Evolutionary conservation across 306 rosid genomes (phyloP), one percentile per base, ranked within the genome.

Genomic region (Mucuna pruriens): DNA sequence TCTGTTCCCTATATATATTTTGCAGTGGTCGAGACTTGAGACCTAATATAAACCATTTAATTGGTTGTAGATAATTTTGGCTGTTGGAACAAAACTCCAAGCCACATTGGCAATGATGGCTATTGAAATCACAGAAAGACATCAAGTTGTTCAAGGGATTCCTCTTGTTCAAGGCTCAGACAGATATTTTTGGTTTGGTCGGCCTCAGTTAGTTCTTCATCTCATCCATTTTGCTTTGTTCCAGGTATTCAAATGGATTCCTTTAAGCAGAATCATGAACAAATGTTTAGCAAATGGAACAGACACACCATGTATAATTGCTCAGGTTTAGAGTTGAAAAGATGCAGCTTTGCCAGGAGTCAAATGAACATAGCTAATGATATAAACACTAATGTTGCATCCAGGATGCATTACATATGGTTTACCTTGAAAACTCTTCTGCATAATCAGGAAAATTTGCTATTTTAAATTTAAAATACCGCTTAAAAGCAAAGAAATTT

Each of bases 91-190:
- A 23, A 80, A 93, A 80, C 99, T 95, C 68, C 99, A 95, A 88
- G 87, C 88, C 57, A 82, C 88, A 45, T 69, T 95, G 89, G 87
- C 98, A n/a, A 88, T 58, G 81, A 95, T 95, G 99, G 99, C 99
- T 61, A 87, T 95, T 22, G 98, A 93, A 85, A 77, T 95, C 81
- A 84, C 93, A 10, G 99, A 95, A 78, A 92, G 80, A 60, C 99
- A 95, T 71, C 97, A 98, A 48, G 97, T 95, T 69, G 92, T 95
- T 51, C 97, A 95, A 83, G 99, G 99, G 71, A 95, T 95, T 83
- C 99, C 99, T 42, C 94, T 95, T 40, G 99, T 95, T 81, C 92
- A 89, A 84, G 97, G 93, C 46, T 95, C 98, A 4, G 97, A 95
- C 80, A 83, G 71, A 74, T 93, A 95, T 74, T 95, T 95, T 82